A percentile compares a stretch with the other conserved stretches of the same genome.
These are phyloP conservation scores for Seiridium unicorne DNA, from an alignment of 2,329 filamentous ascomycete species.

Conservation along the genomic window DNA sequence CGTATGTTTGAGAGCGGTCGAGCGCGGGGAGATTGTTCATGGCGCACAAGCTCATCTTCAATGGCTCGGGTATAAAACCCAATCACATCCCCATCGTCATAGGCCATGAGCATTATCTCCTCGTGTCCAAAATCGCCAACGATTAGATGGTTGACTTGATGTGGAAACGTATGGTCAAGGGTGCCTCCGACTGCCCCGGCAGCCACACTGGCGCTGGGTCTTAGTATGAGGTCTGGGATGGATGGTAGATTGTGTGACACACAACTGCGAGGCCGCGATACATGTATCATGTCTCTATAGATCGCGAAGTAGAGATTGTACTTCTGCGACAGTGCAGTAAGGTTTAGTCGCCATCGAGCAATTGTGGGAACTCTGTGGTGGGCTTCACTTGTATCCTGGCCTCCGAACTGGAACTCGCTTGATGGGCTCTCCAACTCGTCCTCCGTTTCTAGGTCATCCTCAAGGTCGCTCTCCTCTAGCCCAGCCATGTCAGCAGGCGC, in stretches of 20 bases:
- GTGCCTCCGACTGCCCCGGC: conserved; percentile 45
- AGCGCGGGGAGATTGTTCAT: conserved; percentile 25
- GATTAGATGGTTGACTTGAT: conserved; percentile 68
- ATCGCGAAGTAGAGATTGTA: conserved; percentile 64
- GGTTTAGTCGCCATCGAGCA: conserved; percentile 48
- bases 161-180: conserved; percentile 49
- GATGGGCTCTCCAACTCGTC: background rate
- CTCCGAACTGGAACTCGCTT: background rate
- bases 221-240: conserved; percentile 49
- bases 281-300: conserved; percentile 54
- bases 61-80: conserved; percentile 64
- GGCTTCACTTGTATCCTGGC: background rate
- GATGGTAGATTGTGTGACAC: conserved; percentile 46
- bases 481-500: too few species aligned
- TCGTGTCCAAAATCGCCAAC: conserved; percentile 67
- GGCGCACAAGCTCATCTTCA: conserved; percentile 20
- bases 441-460: background rate
- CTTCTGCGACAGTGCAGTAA: conserved; percentile 56
- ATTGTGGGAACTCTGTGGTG: conserved; percentile 18
- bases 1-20: conserved; percentile 10
- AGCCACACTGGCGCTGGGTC: conserved; percentile 38
- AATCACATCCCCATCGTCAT: conserved; percentile 74
- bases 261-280: conserved; percentile 50
- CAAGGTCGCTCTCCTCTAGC: too few species aligned
- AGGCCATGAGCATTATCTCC: conserved; percentile 67